Conservation (phyloP, 2,329 filamentous ascomycete species). For the Trichophyton mentagrophytes region DNA sequence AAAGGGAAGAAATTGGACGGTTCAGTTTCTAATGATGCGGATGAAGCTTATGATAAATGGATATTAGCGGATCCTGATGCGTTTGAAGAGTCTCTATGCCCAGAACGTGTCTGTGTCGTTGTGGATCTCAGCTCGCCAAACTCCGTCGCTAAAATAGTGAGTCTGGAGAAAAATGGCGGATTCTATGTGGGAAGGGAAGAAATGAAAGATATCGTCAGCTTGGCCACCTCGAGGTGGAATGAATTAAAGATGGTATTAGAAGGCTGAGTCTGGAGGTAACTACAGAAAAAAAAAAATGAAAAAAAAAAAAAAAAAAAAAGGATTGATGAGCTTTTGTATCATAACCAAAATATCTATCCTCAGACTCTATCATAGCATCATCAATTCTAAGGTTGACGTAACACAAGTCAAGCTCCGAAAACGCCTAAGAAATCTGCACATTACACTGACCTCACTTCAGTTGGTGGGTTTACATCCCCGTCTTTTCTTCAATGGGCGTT, state of each 20-base stretch:
- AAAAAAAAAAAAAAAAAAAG: background rate
- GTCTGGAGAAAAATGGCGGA: constrained; percentile 75
- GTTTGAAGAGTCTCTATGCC: constrained; percentile 74
- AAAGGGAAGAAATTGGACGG: constrained; percentile 37
- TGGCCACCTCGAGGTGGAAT: constrained; percentile 53
- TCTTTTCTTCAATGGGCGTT: constrained; percentile 26
- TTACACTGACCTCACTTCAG: background rate
- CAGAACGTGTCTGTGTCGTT: constrained; percentile 70
- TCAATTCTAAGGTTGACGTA: background rate
- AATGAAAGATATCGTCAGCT: constrained; percentile 46
- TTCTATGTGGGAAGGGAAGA: constrained; percentile 52
- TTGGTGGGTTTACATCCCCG: constrained; percentile 18
- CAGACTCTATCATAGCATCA: background rate
- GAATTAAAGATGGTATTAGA: constrained; percentile 39
- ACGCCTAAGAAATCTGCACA: background rate
- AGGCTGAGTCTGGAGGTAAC: background rate
- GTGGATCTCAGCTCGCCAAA: constrained; percentile 47
- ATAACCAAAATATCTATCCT: background rate
- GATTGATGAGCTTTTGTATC: background rate
- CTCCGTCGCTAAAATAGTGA: constrained; percentile 44
- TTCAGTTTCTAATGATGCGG: constrained; percentile 9
- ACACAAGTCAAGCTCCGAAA: background rate
- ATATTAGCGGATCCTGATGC: constrained; percentile 77
- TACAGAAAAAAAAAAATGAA: background rate
- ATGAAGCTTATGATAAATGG: constrained; percentile 47